Percentiles rank a stretch among this genome's conserved stretches.
phyloP scores from a whole-genome alignment of 768 basidiomycete species.

The Xerocomellus amylosporus region DNA sequence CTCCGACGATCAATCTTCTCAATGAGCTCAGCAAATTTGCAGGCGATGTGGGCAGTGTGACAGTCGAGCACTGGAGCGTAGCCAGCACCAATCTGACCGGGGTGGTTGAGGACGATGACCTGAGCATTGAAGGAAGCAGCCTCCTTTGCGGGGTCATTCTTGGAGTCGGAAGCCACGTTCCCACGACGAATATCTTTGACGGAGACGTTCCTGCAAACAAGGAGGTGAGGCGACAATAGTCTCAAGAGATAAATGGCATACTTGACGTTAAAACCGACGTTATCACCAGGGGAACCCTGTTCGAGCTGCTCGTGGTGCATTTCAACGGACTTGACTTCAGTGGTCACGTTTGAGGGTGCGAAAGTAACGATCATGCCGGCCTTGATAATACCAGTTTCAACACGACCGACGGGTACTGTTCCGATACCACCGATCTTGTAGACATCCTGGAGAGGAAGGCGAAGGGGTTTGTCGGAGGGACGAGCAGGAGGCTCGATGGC shows the following conservation, averaged over 20 bases:
- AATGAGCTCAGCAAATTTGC: slow-evolving; percentile 97
- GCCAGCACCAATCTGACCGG: slow-evolving; percentile 98
- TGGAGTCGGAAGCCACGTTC: slow-evolving; percentile 98
- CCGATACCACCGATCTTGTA: slow-evolving; percentile 99
- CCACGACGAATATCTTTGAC: slow-evolving; percentile 99
- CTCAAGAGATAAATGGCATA: slow-evolving; percentile 34
- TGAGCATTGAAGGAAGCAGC: slow-evolving; percentile 99
- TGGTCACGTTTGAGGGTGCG: slow-evolving; percentile 96
- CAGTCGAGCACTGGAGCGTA: slow-evolving; percentile 99
- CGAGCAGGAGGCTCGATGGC: slow-evolving; percentile 97
- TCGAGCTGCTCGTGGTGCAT: slow-evolving; percentile 99
- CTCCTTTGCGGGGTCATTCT: slow-evolving; percentile 99
- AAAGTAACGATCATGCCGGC: slow-evolving; percentile 99
- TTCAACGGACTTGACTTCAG: slow-evolving; percentile 99
- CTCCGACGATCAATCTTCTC: slow-evolving; percentile 99
- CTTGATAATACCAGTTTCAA: slow-evolving; percentile 99
- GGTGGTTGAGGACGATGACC: slow-evolving; percentile 99
- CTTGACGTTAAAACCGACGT: slow-evolving; percentile 99
- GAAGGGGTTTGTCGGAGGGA: slow-evolving; percentile 99
- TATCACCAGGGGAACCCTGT: slow-evolving; percentile 95
- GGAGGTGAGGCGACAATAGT: slow-evolving; percentile 1
- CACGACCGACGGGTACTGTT: slow-evolving; percentile 99
- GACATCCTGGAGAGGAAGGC: slow-evolving; percentile 99
- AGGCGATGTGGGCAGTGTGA: slow-evolving; percentile 99
- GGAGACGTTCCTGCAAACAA: slow-evolving; percentile 82